Evolutionary conservation across 148 eudicot species (phyloP), one percentile per base, ranked within the genome.

Genomic region (Vaccinium macrocarpon): DNA sequence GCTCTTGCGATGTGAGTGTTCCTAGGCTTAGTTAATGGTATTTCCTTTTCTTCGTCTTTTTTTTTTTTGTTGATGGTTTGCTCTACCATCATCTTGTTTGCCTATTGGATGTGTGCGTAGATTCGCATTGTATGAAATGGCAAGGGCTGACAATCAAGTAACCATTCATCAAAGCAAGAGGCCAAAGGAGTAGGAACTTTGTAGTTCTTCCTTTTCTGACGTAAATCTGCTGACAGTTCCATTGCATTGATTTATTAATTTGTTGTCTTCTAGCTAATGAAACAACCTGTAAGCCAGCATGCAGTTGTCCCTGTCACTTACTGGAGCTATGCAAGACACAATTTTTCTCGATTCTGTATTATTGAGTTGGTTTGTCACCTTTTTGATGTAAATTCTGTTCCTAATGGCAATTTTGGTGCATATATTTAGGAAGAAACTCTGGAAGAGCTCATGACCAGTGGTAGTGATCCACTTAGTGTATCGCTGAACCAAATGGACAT

Each of bases 401-500:
- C 72, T 59, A 19, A 80, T 14, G 51, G 51, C 8, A 59, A 59
- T 9, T 19, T 80, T 59, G 27, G 25, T 59, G 52, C 70, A 38
- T 59, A 57, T 59, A 59, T 74, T 85, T 76, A 95, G 99, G 98
- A 97, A 88, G 97, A 93, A 78, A 93, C 87, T 64, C 86, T 93
- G 81, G 98, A 92, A 55, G 97, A 93, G 12, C 89, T 74, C 52
- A 88, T 89, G 64, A 87, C 23, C 72, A 90, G 82, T 83, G 94
- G 96, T 29, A 88, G 87, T 79, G 98, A 97, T 88, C 98, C 96
- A 57, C 90, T 97, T 75, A 90, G 88, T 23, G 94, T 92, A 55
- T 97, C 99, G n/a, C 84, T 95, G 62, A 92, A 95, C 88, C 97
- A 97, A 84, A 94, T 97, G 96, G 98, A 95, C 84, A 68, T 95